Percentiles rank a stretch among this genome's conserved stretches.
phyloP scores from a whole-genome alignment of 257 asterid genomes.

The Craterostigma plantagineum region DNA sequence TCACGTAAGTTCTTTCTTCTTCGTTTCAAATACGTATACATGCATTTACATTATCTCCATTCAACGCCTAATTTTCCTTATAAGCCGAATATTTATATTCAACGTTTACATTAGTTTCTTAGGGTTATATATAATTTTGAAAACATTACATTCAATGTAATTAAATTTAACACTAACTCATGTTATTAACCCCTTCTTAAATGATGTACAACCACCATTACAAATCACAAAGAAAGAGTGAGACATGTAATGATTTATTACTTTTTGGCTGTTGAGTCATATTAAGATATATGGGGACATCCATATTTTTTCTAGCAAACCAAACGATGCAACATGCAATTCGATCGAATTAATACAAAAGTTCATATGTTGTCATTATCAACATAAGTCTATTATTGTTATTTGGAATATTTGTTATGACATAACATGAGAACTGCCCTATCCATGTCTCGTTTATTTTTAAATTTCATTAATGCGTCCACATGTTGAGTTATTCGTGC shows the following conservation, averaged over 20 bases:
- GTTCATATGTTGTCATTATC: no score
- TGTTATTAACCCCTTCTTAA: not conserved
- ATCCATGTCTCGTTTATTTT: no score
- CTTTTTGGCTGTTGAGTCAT: constrained; percentile 18
- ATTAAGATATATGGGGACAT: constrained; percentile 8
- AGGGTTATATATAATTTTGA: constrained; percentile 24
- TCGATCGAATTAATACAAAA: no score
- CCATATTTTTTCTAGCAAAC: no score
- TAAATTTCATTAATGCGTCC: no score
- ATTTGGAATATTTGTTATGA: no score
- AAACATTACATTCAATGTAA: constrained; percentile 7
- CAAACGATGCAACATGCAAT: no score
- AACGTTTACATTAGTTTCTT: constrained; percentile 11
- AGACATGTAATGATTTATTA: constrained; percentile 9
- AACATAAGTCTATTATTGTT: no score
- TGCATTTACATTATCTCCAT: constrained; percentile 9
- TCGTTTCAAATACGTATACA: not conserved
- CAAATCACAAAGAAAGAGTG: constrained; percentile 6
- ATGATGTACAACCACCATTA: not conserved
- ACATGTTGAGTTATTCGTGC: no score
- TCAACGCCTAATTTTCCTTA: constrained; percentile 1
- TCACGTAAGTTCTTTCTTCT: no score
- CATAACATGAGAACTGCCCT: no score
- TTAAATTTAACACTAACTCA: not conserved
- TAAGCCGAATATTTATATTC: constrained; percentile 7